Conservation (phyloP, 257 asterid genomes). For the Solanum rostratum region DNA sequence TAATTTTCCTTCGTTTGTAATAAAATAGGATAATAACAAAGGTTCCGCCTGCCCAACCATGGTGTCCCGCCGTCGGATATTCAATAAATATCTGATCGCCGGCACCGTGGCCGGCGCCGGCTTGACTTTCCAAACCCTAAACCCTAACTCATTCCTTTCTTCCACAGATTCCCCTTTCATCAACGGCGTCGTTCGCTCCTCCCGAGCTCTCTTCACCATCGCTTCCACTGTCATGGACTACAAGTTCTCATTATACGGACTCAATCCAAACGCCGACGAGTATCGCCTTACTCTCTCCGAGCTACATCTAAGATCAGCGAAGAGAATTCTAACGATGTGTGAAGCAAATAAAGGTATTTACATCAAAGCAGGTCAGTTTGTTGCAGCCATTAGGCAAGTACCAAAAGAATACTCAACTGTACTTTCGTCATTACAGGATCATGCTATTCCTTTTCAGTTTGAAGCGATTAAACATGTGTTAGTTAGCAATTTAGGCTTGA, state of each 20-base stretch:
- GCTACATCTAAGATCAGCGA: constrained; percentile 85
- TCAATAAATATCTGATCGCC: constrained; percentile 24
- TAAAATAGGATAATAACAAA: neutral
- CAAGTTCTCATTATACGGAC: constrained; percentile 50
- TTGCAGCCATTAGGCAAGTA: constrained; percentile 70
- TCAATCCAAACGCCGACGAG: constrained; percentile 35
- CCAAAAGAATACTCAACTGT: constrained; percentile 83
- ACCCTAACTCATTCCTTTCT: constrained; percentile 1
- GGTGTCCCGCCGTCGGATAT: neutral
- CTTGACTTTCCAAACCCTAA: constrained; percentile 21
- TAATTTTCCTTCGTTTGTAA: no score
- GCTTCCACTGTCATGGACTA: constrained; percentile 56
- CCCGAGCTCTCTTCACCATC: constrained; percentile 69
- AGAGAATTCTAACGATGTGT: constrained; percentile 50
- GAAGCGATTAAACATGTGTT: constrained; percentile 57
- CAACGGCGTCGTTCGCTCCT: constrained; percentile 70
- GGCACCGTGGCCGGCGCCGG: constrained; percentile 58
- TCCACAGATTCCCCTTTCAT: constrained; percentile 25
- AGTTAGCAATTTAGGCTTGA: constrained; percentile 50
- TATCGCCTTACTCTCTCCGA: constrained; percentile 37
- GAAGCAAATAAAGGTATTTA: constrained; percentile 70
- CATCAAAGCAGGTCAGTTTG: constrained; percentile 69
- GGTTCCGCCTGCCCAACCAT: neutral
- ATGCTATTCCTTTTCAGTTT: constrained; percentile 75
- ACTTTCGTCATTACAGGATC: constrained; percentile 81